A percentile compares a stretch with the other conserved stretches of the same genome.
These are phyloP conservation scores for Myochromella boudieri DNA, from an alignment of 768 basidiomycete species.

Conservation along the genomic window DNA sequence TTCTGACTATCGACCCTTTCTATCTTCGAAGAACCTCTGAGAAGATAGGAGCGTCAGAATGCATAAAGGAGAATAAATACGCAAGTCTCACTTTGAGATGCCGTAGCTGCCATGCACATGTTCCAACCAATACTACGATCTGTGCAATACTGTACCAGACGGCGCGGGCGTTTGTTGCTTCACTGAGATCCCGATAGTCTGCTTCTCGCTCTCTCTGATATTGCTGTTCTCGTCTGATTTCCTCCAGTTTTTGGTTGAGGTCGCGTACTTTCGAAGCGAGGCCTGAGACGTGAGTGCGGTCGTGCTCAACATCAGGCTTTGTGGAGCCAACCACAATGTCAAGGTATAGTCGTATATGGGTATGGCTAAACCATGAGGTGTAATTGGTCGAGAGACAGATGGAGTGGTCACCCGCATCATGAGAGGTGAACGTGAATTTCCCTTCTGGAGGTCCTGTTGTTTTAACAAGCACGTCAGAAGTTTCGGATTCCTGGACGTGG, in stretches of 20 bases:
- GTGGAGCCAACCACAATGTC: constrained; percentile 91
- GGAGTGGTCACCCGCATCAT: constrained; percentile 94
- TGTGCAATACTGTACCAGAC: constrained; percentile 94
- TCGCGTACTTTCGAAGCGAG: constrained; percentile 85
- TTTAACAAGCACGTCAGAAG: constrained; percentile 77
- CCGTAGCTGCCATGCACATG: constrained; percentile 91
- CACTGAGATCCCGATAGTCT: constrained; percentile 86
- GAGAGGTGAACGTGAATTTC: constrained; percentile 96
- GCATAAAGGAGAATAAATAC: background rate
- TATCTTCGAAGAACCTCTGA: constrained; percentile 85
- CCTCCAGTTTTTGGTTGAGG: constrained; percentile 90
- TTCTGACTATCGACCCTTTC: constrained; percentile 62
- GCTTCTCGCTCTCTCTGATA: constrained; percentile 96
- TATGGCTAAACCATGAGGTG: constrained; percentile 81
- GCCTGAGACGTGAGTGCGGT: constrained; percentile 82
- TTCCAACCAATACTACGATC: constrained; percentile 78
- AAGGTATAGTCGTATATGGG: constrained; percentile 92
- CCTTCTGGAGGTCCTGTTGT: constrained; percentile 91
- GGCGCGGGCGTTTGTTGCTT: constrained; percentile 86
- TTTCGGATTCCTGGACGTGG: constrained; percentile 87
- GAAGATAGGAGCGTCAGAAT: background rate
- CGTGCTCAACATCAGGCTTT: constrained; percentile 83
- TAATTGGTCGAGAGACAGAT: constrained; percentile 96
- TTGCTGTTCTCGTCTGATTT: constrained; percentile 93
- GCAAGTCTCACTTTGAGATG: constrained; percentile 75